phyloP scores from a whole-genome alignment of 2,329 filamentous ascomycete genomes.

The Colletotrichum horii region DNA sequence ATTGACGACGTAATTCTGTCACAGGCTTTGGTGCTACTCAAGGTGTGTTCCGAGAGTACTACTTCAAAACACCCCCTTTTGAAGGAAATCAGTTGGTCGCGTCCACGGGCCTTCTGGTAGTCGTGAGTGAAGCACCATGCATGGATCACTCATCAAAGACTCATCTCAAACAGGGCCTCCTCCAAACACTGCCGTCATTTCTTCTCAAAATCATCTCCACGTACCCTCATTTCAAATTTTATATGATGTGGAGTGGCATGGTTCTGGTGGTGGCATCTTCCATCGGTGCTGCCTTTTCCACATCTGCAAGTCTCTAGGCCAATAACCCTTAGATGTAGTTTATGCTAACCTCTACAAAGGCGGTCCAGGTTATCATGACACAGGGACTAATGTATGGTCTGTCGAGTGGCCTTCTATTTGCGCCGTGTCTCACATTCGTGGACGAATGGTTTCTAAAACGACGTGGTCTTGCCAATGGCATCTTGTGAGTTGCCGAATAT shows the following conservation, averaged over 20 bases:
- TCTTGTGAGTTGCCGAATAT: conserved; percentile 19
- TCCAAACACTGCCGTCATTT: not conserved
- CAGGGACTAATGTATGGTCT: conserved; percentile 1
- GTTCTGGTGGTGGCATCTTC: not conserved
- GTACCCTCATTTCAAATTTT: not conserved
- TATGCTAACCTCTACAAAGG: not conserved
- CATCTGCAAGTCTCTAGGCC: not conserved
- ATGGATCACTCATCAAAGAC: not conserved
- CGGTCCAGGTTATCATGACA: not conserved
- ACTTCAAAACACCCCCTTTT: conserved; percentile 1
- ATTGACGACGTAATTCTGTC: not conserved
- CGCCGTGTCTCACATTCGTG: conserved; percentile 38
- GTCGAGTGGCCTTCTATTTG: conserved; percentile 38
- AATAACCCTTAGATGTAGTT: no score
- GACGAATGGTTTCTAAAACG: conserved; percentile 45
- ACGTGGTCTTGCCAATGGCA: conserved; percentile 43
- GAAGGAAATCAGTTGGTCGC: not conserved
- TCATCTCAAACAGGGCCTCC: not conserved
- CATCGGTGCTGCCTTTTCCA: not conserved
- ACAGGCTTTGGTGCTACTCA: not conserved
- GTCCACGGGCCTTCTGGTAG: not conserved
- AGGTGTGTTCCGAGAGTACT: not conserved
- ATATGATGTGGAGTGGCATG: conserved; percentile 8
- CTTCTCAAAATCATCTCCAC: not conserved
- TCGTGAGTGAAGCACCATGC: not conserved